phyloP scores from a whole-genome alignment of 345 rosid species.

The Eucalyptus sp. region DNA sequence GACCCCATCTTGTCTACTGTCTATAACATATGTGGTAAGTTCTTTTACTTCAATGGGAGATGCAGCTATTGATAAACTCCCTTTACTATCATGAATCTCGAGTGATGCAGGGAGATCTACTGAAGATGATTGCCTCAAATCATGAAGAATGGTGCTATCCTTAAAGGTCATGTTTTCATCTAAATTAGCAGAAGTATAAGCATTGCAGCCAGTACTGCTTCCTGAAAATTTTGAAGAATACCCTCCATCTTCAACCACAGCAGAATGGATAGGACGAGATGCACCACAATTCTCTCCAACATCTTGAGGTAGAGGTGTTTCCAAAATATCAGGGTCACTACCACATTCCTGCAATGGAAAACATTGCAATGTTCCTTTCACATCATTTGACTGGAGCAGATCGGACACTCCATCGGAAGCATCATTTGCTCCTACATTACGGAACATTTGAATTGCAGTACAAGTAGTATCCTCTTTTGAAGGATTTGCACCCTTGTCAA shows the following conservation, averaged over 20 bases:
- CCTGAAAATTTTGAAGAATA: not conserved
- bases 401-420: conserved; percentile 4
- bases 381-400: conserved; percentile 8
- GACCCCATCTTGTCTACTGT: not conserved
- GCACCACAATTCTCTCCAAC: conserved; percentile 12
- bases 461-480: conserved; percentile 1
- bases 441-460: conserved; percentile 2
- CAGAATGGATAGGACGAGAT: conserved; percentile 10
- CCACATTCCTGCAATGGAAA: conserved; percentile 7
- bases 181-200: not conserved
- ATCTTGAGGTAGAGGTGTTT: not conserved
- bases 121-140: conserved; percentile 5
- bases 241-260: conserved; percentile 9
- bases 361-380: conserved; percentile 8
- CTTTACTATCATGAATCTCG: conserved; percentile 1
- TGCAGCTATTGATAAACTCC: conserved; percentile 2
- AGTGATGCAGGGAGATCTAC: conserved; percentile 7
- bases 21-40: conserved; percentile 2
- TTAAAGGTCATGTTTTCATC: not conserved
- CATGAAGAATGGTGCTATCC: not conserved
- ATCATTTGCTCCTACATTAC: conserved; percentile 5
- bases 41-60: conserved; percentile 9
- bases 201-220: not conserved
- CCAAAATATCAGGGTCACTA: not conserved
- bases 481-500: conserved; percentile 3